Conservation (phyloP, 495 filamentous ascomycete species). For the Stereocaulon alpinum region DNA sequence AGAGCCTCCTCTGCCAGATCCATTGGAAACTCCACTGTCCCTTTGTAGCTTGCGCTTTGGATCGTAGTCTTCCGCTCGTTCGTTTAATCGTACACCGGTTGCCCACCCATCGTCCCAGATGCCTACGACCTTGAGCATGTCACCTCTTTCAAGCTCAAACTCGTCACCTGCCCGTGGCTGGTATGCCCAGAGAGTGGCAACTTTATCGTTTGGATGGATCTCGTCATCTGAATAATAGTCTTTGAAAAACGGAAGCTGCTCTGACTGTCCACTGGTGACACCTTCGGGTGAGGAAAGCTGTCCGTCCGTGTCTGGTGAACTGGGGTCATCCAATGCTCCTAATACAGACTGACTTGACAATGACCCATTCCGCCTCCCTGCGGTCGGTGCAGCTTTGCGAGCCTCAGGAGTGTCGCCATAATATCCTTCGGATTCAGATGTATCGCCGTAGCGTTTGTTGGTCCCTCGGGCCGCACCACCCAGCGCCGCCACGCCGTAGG, state of each 20-base stretch:
- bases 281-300: conserved; percentile 77
- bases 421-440: conserved; percentile 72
- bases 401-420: conserved; percentile 72
- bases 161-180: conserved; percentile 88
- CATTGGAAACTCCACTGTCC: conserved; percentile 88
- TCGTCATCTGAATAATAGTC: conserved; percentile 98
- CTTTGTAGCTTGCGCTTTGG: conserved; percentile 63
- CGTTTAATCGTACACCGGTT: conserved; percentile 73
- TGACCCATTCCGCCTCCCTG: conserved; percentile 75
- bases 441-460: conserved; percentile 50
- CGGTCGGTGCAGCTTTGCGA: conserved; percentile 48
- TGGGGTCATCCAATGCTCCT: conserved; percentile 54
- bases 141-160: conserved; percentile 85
- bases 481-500: conserved; percentile 35
- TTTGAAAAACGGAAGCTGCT: conserved; percentile 91
- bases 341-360: conserved; percentile 79
- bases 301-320: conserved; percentile 64
- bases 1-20: conserved; percentile 55
- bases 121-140: conserved; percentile 97
- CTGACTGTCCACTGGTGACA: conserved; percentile 78
- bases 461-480: conserved; percentile 27
- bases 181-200: conserved; percentile 93
- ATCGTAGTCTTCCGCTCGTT: conserved; percentile 84
- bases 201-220: conserved; percentile 82
- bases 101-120: conserved; percentile 99